A percentile compares a stretch with the other conserved stretches of the same genome.
These are phyloP conservation scores for Fistulifera pelliculosa DNA, from an alignment of 108 stramenopile species.

Conservation along the genomic window DNA sequence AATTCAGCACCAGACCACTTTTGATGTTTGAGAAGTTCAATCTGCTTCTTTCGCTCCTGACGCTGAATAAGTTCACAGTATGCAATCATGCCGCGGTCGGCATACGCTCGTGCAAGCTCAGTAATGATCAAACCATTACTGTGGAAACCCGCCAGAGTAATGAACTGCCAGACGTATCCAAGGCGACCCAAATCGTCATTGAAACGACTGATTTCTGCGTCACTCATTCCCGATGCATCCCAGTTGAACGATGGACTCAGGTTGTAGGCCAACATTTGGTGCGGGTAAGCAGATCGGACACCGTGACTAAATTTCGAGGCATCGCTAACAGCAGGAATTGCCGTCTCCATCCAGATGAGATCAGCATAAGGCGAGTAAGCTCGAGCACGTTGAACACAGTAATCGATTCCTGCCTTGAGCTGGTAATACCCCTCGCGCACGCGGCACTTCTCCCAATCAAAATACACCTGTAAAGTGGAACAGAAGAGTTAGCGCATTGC, in stretches of 20 bases:
- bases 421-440: conserved; percentile 94
- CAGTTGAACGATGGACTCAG: conserved; percentile 93
- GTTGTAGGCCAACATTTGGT: conserved; percentile 95
- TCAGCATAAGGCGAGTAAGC: conserved; percentile 90
- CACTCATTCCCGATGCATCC: conserved; percentile 90
- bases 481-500: background rate
- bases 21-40: conserved; percentile 90
- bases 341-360: conserved; percentile 96
- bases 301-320: conserved; percentile 72
- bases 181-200: conserved; percentile 85
- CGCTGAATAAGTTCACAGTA: conserved; percentile 92
- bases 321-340: conserved; percentile 66
- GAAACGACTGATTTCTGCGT: conserved; percentile 70
- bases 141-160: conserved; percentile 95
- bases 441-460: conserved; percentile 91
- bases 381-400: conserved; percentile 82
- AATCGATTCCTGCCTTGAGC: conserved; percentile 81
- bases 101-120: conserved; percentile 78
- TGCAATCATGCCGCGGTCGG: conserved; percentile 83
- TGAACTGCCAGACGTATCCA: conserved; percentile 94
- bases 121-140: conserved; percentile 86
- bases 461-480: conserved; percentile 45
- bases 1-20: conserved; percentile 94
- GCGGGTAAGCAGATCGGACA: conserved; percentile 53
- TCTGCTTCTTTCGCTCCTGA: conserved; percentile 75